These are phyloP conservation scores for Alternaria brassicicola DNA, from an alignment of 2,329 filamentous ascomycete species.

Conservation along the genomic window DNA sequence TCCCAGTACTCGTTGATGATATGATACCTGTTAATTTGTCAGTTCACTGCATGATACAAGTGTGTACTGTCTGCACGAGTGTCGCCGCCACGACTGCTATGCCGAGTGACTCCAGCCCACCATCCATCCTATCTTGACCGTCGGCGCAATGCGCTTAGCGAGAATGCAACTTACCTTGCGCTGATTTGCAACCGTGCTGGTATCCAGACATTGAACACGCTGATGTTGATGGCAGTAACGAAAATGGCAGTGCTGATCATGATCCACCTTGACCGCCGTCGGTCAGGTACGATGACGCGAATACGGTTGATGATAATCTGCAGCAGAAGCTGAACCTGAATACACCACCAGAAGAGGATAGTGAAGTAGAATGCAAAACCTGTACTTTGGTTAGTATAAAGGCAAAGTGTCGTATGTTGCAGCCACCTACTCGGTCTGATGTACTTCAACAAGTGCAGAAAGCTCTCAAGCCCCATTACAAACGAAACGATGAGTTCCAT, in stretches of 20 bases:
- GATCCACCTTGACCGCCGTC: conserved; percentile 37
- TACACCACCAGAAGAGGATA: conserved; percentile 48
- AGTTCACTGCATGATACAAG: not conserved
- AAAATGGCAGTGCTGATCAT: conserved; percentile 47
- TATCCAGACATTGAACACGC: conserved; percentile 50
- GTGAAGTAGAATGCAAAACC: conserved; percentile 45
- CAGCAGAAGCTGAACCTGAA: conserved; percentile 47
- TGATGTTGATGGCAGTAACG: conserved; percentile 48
- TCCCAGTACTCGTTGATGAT: conserved; percentile 50
- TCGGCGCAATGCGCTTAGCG: not conserved
- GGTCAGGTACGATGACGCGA: conserved; percentile 45
- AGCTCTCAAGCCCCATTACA: conserved; percentile 52
- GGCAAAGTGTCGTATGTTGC: no score
- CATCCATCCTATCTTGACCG: not conserved
- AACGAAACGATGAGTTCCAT: conserved; percentile 53
- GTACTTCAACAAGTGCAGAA: conserved; percentile 41
- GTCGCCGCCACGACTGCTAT: not conserved
- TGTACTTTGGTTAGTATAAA: conserved; percentile 12
- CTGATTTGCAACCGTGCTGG: conserved; percentile 47
- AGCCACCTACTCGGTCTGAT: conserved; percentile 43
- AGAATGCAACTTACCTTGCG: conserved; percentile 20
- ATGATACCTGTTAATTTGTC: conserved; percentile 27
- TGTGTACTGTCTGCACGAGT: not conserved
- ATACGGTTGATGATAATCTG: conserved; percentile 53
- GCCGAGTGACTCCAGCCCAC: not conserved